A percentile compares a stretch with the other conserved stretches of the same genome.
These are phyloP conservation scores for Telopea speciosissima DNA, from an alignment of 177 flowering plant genomes.

Conservation along the genomic window DNA sequence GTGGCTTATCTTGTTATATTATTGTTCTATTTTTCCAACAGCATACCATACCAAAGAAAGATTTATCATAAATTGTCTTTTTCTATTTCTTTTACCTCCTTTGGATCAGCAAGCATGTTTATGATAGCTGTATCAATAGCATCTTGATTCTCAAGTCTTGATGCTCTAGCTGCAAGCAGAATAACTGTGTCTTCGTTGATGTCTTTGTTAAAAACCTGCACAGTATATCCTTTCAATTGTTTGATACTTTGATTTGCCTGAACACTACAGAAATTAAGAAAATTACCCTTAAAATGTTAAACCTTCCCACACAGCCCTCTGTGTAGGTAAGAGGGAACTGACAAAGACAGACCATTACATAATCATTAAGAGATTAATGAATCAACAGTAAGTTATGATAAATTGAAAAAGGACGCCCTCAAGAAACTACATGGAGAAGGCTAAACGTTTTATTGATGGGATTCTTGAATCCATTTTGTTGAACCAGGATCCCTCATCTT, in stretches of 20 bases:
- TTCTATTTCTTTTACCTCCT: constrained; percentile 47
- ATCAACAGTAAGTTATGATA: not conserved
- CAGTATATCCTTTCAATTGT: not conserved
- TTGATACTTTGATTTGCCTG: not conserved
- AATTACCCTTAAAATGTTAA: not conserved
- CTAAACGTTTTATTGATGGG: not conserved
- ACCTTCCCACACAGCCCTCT: not conserved
- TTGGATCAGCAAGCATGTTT: constrained; percentile 85
- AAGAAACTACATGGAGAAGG: not conserved
- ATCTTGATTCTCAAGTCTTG: constrained; percentile 86
- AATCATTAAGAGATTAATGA: not conserved
- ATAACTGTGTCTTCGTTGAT: constrained; percentile 67
- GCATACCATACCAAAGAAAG: not conserved
- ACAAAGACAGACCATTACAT: not conserved
- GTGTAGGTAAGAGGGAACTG: not conserved
- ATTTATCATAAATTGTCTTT: not conserved
- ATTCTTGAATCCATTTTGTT: not conserved
- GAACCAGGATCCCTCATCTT: not conserved
- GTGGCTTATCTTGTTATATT: not conserved
- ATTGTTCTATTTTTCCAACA: not conserved
- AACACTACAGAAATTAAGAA: not conserved
- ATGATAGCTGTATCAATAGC: constrained; percentile 84
- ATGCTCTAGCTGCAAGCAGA: constrained; percentile 75
- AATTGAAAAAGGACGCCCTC: not conserved
- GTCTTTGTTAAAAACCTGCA: constrained; percentile 54